Conservation (phyloP, 768 basidiomycete genomes). For the Boletus patriciae region DNA sequence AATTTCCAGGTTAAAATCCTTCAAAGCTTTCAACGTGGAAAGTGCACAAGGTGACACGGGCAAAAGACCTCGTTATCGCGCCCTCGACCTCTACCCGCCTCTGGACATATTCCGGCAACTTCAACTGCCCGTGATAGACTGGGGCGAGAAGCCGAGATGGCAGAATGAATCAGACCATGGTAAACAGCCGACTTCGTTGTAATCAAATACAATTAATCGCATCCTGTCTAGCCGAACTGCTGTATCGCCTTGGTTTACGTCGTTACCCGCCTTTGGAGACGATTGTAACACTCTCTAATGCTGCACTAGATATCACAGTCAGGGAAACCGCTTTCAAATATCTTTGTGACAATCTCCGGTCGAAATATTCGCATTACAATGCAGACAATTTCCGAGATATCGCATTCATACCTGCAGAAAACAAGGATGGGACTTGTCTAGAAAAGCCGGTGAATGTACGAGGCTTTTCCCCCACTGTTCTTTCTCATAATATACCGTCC, state of each 20-base stretch:
- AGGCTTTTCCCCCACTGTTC: constrained; percentile 36
- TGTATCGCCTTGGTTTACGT: background rate
- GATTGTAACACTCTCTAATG: constrained; percentile 59
- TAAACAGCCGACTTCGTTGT: constrained; percentile 28
- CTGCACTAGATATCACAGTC: constrained; percentile 42
- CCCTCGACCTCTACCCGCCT: constrained; percentile 82
- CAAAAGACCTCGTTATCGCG: constrained; percentile 32
- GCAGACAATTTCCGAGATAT: constrained; percentile 35
- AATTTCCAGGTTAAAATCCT: background rate
- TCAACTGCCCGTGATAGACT: constrained; percentile 77
- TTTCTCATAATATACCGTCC: background rate
- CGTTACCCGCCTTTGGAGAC: constrained; percentile 60
- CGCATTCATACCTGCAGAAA: constrained; percentile 3
- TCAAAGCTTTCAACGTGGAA: constrained; percentile 54
- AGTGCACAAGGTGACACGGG: background rate
- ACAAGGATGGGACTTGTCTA: background rate
- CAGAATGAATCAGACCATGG: background rate
- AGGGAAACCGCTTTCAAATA: constrained; percentile 68
- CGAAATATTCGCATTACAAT: constrained; percentile 44
- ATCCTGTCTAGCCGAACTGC: constrained; percentile 32
- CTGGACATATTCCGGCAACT: constrained; percentile 62
- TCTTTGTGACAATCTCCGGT: constrained; percentile 38
- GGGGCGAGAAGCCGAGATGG: constrained; percentile 77
- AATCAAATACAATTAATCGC: background rate
- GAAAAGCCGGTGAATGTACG: constrained; percentile 1